Evolutionary conservation across 768 basidiomycete genomes (phyloP).

Genomic region (Leccinum obscurum): DNA sequence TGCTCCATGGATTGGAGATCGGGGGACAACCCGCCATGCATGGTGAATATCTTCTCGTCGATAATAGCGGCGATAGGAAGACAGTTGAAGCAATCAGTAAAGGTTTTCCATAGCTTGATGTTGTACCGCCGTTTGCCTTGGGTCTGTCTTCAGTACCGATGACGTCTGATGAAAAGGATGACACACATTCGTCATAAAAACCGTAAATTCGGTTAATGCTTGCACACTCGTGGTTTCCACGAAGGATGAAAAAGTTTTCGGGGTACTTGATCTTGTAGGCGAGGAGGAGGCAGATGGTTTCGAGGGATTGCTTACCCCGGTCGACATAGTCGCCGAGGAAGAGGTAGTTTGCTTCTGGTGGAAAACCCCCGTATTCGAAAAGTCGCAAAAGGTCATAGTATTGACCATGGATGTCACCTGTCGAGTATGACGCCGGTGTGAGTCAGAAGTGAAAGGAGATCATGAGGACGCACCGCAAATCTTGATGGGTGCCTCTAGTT

Average conservation of each 20-base stretch:
- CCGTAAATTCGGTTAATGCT: constrained; percentile 99
- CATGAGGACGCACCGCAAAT: constrained; percentile 79
- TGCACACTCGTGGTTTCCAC: constrained; percentile 99
- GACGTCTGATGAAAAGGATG: neutral
- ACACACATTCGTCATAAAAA: constrained; percentile 99
- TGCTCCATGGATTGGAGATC: constrained; percentile 99
- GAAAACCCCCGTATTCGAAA: constrained; percentile 99
- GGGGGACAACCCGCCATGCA: constrained; percentile 97
- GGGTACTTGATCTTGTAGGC: constrained; percentile 99
- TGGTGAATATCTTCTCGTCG: constrained; percentile 99
- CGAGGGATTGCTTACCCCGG: constrained; percentile 97
- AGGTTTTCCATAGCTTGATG: constrained; percentile 99
- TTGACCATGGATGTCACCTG: constrained; percentile 99
- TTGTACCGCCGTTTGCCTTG: constrained; percentile 99
- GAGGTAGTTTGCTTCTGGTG: constrained; percentile 99
- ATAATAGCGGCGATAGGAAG: constrained; percentile 99
- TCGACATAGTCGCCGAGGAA: constrained; percentile 99
- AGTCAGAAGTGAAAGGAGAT: constrained; percentile 16
- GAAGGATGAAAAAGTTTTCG: constrained; percentile 99
- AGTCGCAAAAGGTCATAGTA: constrained; percentile 98
- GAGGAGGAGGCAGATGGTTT: constrained; percentile 98
- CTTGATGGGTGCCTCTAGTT: constrained; percentile 99
- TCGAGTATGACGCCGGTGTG: constrained; percentile 22
- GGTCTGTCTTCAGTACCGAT: constrained; percentile 13
- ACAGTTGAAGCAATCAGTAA: constrained; percentile 99